phyloP scores from a whole-genome alignment of 2,329 filamentous ascomycete genomes.

The Alternaria viburni region DNA sequence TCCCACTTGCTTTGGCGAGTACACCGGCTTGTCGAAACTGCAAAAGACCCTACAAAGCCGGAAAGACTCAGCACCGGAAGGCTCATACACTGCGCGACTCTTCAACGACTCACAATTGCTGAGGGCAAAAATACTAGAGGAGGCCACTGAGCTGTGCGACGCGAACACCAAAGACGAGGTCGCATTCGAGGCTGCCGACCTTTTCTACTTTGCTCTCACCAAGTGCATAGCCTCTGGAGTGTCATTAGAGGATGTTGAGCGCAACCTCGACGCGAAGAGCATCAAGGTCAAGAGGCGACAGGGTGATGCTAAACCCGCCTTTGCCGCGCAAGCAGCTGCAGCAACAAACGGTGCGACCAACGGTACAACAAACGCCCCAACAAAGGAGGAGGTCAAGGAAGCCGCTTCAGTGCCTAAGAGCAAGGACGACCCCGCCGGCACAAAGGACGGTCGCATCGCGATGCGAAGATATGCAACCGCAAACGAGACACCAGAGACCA shows the following conservation, averaged over 20 bases:
- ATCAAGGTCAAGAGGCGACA: constrained; percentile 92
- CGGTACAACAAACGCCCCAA: constrained; percentile 23
- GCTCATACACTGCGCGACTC: constrained; percentile 90
- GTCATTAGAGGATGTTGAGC: constrained; percentile 85
- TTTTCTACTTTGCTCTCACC: constrained; percentile 94
- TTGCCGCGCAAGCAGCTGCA: constrained; percentile 74
- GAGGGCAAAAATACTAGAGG: constrained; percentile 97
- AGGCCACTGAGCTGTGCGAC: constrained; percentile 92
- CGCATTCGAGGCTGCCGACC: constrained; percentile 91
- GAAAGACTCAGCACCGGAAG: constrained; percentile 80
- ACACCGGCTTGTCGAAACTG: constrained; percentile 79
- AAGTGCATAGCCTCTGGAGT: constrained; percentile 88
- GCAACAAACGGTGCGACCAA: constrained; percentile 19
- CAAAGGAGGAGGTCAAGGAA: constrained; percentile 55
- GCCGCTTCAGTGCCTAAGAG: constrained; percentile 61
- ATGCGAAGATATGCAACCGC: constrained; percentile 82
- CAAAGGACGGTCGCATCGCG: constrained; percentile 67
- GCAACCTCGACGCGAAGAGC: constrained; percentile 90
- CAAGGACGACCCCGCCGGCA: constrained; percentile 58
- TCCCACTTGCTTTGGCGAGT: constrained; percentile 88
- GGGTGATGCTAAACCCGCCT: constrained; percentile 93
- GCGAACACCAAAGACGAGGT: constrained; percentile 82
- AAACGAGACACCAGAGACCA: constrained; percentile 66
- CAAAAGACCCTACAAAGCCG: constrained; percentile 86
- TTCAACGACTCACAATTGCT: constrained; percentile 92